phyloP scores from a whole-genome alignment of 2,329 filamentous ascomycete genomes.

The Aureobasidium vineae region DNA sequence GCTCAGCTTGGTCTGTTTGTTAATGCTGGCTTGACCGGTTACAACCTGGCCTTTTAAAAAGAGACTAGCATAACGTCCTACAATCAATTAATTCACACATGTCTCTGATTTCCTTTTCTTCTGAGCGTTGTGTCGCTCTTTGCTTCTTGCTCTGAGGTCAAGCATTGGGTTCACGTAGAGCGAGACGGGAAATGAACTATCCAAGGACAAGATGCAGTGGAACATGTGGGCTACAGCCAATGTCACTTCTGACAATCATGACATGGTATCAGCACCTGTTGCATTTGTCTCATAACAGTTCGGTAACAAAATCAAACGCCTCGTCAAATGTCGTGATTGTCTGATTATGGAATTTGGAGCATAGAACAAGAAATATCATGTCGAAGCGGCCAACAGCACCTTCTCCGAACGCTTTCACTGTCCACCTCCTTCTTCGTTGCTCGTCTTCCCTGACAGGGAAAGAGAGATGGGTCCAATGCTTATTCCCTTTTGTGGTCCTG shows the following conservation, averaged over 20 bases:
- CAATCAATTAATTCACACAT: not conserved
- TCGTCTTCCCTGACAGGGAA: slow-evolving; percentile 15
- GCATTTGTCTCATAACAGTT: not conserved
- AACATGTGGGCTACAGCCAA: not conserved
- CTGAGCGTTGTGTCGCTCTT: no score
- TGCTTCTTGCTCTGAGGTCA: no score
- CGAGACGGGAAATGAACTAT: not conserved
- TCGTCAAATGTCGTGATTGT: slow-evolving; percentile 26
- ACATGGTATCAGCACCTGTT: not conserved
- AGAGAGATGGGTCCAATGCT: slow-evolving; percentile 30
- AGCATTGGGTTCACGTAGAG: no score
- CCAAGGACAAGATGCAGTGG: not conserved
- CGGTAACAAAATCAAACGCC: slow-evolving; percentile 13
- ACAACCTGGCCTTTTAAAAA: slow-evolving; percentile 31
- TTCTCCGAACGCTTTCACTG: not conserved
- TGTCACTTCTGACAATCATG: not conserved
- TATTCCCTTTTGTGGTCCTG: slow-evolving; percentile 40
- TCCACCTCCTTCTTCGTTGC: slow-evolving; percentile 14
- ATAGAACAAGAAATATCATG: not conserved
- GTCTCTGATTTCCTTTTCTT: no score
- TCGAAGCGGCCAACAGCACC: not conserved
- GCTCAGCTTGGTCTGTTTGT: slow-evolving; percentile 36
- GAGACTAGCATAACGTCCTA: not conserved
- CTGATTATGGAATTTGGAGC: slow-evolving; percentile 3
- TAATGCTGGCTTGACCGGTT: slow-evolving; percentile 35